phyloP scores from a whole-genome alignment of 1,139 yeast genomes.

The Geotrichum carabidarum region DNA sequence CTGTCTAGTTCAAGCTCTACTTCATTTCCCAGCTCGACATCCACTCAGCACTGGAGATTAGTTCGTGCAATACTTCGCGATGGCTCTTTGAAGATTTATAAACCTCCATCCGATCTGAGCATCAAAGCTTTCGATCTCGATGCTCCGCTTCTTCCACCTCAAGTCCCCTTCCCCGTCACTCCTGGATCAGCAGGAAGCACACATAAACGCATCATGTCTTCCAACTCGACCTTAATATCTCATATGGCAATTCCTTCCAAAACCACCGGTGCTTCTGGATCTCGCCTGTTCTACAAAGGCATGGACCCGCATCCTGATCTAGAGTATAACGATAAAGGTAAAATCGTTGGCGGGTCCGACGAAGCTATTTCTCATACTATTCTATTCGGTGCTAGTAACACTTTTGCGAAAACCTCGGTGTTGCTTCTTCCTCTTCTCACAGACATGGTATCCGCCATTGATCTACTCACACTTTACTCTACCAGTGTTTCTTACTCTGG shows the following conservation, averaged over 20 bases:
- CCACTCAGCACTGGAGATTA: slow-evolving; percentile 30
- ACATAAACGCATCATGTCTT: slow-evolving; percentile 20
- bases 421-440: slow-evolving; percentile 63
- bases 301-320: slow-evolving; percentile 65
- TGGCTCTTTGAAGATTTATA: slow-evolving; percentile 31
- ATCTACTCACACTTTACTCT: slow-evolving; percentile 45
- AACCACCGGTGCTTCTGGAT: slow-evolving; percentile 14
- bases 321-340: slow-evolving; percentile 47
- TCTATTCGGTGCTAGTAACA: slow-evolving; percentile 47
- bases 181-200: slow-evolving; percentile 7
- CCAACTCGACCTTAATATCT: slow-evolving; percentile 16
- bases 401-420: slow-evolving; percentile 46
- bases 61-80: slow-evolving; percentile 33
- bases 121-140: slow-evolving; percentile 30
- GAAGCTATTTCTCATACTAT: slow-evolving; percentile 74
- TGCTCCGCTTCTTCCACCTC: slow-evolving; percentile 16
- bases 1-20: slow-evolving; percentile 6
- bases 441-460: slow-evolving; percentile 51
- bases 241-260: slow-evolving; percentile 13
- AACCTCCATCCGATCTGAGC: slow-evolving; percentile 34
- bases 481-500: slow-evolving; percentile 21
- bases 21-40: slow-evolving; percentile 2
- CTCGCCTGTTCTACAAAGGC: slow-evolving; percentile 21
- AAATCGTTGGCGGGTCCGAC: slow-evolving; percentile 49
- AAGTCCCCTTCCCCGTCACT: slow-evolving; percentile 11